Evolutionary conservation across 805 yeast genomes (phyloP), one percentile per base, ranked within the genome.

Genomic region (Yarrowia sp.): DNA sequence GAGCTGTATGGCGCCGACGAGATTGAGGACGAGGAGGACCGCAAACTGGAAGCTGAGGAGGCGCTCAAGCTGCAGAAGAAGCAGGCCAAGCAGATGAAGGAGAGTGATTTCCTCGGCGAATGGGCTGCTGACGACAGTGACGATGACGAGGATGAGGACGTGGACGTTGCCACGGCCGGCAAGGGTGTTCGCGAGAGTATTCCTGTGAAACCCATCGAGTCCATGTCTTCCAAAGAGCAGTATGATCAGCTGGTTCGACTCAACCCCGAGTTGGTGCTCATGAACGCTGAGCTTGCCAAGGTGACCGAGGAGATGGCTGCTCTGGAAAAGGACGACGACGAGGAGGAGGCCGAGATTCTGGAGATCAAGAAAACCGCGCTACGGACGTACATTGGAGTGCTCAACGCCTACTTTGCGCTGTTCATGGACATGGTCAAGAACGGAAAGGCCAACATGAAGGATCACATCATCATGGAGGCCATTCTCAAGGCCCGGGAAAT

Each of bases 401-500:
- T 94, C 35, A 81, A 89, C 5, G 85, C 92, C 7, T 94, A 92
- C 77, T 86, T 94, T 74, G 89, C 97, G 3, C 76, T 95, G 15
- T 86, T 94, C 71, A 78, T 85, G 16, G 87, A 87, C 46, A 83
- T 85, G 55, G 75, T 88, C 48, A 78, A 80, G 53, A 80, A 81
- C 26, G 88, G 86, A 36, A 89, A 86, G 65, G 76, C 68, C 82
- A 79, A 85, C 11, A 87, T 93, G 89, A 92, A 91, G 73, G 96
- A 91, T 69, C 94, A 90, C 72, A 90, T 94, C 2, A 89, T 94
- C 1, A 94, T 95, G 97, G 92, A 91, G 74, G 85, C 89, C 38
- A 88, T 94, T 42, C 80, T 94, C 67, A 87, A 89, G 67, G 83
- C 95, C 2, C 84, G 96, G 72, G 97, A 94, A 75, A 83, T 91